phyloP scores from a whole-genome alignment of 176 grass and related monocot genomes.

The Panicum miliaceum region DNA sequence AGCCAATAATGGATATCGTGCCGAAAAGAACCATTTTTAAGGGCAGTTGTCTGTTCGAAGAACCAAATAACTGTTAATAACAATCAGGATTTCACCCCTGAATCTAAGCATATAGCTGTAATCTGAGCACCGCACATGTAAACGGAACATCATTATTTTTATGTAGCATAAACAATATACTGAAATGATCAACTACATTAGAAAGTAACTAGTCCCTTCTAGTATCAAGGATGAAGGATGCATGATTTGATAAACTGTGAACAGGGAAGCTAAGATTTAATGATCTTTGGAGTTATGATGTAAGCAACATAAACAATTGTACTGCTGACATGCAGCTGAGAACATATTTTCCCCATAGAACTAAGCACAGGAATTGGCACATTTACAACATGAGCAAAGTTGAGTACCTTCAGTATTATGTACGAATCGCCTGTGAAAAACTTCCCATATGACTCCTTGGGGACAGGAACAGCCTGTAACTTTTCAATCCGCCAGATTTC shows the following conservation, averaged over 20 bases:
- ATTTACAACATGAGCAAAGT: constrained; percentile 33
- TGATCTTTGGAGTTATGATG: constrained; percentile 26
- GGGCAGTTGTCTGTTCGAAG: constrained; percentile 66
- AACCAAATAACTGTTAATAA: constrained; percentile 29
- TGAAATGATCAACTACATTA: constrained; percentile 6
- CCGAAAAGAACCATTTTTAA: constrained; percentile 89
- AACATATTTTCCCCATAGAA: constrained; percentile 5
- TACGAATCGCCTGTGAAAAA: constrained; percentile 95
- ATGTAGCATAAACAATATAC: constrained; percentile 34
- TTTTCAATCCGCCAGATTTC: constrained; percentile 99
- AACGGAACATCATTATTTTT: constrained; percentile 19
- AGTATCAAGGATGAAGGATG: constrained; percentile 35
- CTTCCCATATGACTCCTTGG: constrained; percentile 78
- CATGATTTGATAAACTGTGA: not conserved
- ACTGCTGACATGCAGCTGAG: constrained; percentile 9
- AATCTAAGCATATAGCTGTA: constrained; percentile 20
- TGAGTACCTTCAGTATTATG: constrained; percentile 85
- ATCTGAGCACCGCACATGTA: not conserved
- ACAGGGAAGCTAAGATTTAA: constrained; percentile 18
- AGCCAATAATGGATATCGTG: constrained; percentile 99
- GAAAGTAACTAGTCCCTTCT: constrained; percentile 1
- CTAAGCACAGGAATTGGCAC: constrained; percentile 10
- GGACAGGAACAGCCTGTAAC: constrained; percentile 71
- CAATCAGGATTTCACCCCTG: constrained; percentile 26
- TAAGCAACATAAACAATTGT: constrained; percentile 18